Evolutionary conservation across 805 yeast species (phyloP), one percentile per base, ranked within the genome.

Genomic region (Clavispora vitiphila): DNA sequence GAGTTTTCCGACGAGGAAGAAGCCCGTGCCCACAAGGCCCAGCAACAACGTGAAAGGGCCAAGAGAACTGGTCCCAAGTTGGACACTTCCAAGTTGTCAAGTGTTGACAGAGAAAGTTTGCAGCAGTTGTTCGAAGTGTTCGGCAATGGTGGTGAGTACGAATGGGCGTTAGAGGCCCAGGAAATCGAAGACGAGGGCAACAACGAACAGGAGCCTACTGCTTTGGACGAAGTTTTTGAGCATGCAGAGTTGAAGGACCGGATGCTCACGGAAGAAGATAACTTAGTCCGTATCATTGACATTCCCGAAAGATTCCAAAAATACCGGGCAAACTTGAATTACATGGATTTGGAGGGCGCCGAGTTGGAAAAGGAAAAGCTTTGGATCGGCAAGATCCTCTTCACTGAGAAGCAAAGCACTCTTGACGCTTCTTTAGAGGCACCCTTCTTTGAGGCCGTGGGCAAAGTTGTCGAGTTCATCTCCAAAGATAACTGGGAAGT

Each of bases 121-220:
- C 93, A 88, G 56, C 97, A 91, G 62, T 77, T 93, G 58, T 89
- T 81, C 56, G 99, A 93, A 60, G 87, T 93, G 11, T 93, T 93
- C 60, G 99, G 99, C 50, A 95, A 89, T 61, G 99, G 99, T 39
- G 89, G 82, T 49, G 97, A 91, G 57, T 93, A 93, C 63, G 96
- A 87, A 43, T 93, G 99, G 98, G 99, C 99, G 10, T 71, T 93
- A 41, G 96, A 88, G 56, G 93, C 87, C 22, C 96, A 90, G 65
- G 80, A 77, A 47, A 74, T 71, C 42, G 83, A 77, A 51, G 82
- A 76, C 38, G 78, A 67, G 21, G 79, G 78, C 25, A 62, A 67
- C 43, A 69, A 64, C 27, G 81, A 78, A n/a, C 75, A 71, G 37
- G 80, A 70, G 35, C 72, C 80, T 22, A 71, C 76, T 3, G 80